These are phyloP conservation scores for Botrytis fabae DNA, from an alignment of 2,329 filamentous ascomycete genomes.

Conservation along the genomic window DNA sequence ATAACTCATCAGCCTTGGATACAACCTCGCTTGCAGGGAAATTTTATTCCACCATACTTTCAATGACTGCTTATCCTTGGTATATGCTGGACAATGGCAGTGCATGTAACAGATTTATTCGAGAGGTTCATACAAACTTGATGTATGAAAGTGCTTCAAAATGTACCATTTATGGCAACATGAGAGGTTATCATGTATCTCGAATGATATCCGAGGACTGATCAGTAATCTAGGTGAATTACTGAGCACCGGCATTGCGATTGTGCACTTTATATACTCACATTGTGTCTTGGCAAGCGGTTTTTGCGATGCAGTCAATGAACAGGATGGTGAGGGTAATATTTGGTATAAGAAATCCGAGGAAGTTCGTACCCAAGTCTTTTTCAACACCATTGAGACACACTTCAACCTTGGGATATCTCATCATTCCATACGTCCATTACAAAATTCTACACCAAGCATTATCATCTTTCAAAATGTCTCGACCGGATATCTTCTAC, in stretches of 20 bases:
- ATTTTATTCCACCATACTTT: neutral
- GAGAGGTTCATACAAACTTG: neutral
- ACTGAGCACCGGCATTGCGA: neutral
- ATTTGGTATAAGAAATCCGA: neutral
- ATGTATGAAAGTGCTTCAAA: neutral
- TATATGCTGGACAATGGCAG: neutral
- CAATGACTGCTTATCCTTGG: slow-evolving; percentile 8
- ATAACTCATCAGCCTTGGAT: slow-evolving; percentile 14
- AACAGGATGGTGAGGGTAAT: neutral
- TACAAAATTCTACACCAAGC: no score
- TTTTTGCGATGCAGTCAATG: neutral
- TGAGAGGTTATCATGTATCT: neutral
- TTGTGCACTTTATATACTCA: no score
- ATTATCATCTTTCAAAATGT: neutral
- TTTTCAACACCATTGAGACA: neutral
- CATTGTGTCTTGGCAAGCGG: neutral
- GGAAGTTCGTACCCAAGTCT: no score
- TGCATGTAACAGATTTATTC: neutral
- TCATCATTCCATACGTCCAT: neutral
- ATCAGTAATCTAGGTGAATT: neutral
- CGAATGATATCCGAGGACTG: neutral
- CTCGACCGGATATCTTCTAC: slow-evolving; percentile 23
- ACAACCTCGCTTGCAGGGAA: neutral
- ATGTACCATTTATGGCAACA: neutral
- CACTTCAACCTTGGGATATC: neutral